phyloP scores from a whole-genome alignment of 257 asterid species.

The Fraxinus pennsylvanica region DNA sequence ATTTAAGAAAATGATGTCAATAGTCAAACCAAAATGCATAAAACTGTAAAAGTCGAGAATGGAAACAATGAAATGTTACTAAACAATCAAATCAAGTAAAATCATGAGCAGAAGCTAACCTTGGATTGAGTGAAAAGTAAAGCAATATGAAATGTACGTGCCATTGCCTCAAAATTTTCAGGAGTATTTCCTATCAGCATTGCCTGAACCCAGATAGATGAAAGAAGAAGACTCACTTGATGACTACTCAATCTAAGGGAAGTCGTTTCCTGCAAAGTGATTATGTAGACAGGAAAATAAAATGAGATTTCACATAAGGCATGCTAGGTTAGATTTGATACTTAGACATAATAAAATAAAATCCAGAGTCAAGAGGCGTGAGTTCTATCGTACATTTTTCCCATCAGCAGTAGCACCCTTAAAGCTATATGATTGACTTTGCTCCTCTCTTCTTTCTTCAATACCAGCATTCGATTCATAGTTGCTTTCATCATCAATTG shows the following conservation, averaged over 20 bases:
- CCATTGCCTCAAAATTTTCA: conserved; percentile 49
- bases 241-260: conserved; percentile 52
- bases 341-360: conserved; percentile 4
- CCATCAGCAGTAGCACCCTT: conserved; percentile 28
- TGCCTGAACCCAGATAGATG: conserved; percentile 57
- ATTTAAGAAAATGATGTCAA: background rate
- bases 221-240: conserved; percentile 54
- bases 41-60: background rate
- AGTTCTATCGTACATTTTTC: conserved; percentile 30
- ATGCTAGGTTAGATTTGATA: background rate
- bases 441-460: conserved; percentile 31
- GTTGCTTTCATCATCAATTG: conserved; percentile 29
- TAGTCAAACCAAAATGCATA: background rate
- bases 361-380: background rate
- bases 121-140: conserved; percentile 49
- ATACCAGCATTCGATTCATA: conserved; percentile 18
- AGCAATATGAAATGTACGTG: conserved; percentile 47
- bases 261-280: conserved; percentile 35
- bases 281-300: background rate
- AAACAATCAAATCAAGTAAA: background rate
- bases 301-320: background rate
- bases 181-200: conserved; percentile 42
- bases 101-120: conserved; percentile 27
- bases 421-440: conserved; percentile 32
- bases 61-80: background rate